Evolutionary conservation across 192 early-diverging fungal species (phyloP), one percentile per base, ranked within the genome.

Genomic region (Phycomyces blakesleeanus): DNA sequence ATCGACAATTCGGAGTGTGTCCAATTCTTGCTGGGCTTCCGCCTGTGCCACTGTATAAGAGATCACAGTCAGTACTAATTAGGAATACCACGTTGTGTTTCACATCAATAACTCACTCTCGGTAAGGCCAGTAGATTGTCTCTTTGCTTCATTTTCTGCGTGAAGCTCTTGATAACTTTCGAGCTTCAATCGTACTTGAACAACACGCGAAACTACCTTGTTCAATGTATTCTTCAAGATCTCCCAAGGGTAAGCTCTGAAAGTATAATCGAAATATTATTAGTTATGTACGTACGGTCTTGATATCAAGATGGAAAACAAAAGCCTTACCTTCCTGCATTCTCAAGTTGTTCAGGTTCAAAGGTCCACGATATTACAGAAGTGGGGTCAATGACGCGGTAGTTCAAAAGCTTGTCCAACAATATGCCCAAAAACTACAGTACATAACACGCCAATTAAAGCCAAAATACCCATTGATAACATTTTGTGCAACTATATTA

Each of bases 331-430:
- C 65, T 65, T 55, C 69, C 40, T 71, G 81, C 55, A 57, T 73
- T 75, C 59, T 68, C 64, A 63, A 68, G 69, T 24, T 78, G 75
- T 24, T 79, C 76, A 6, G 70, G 57, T 52, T 83, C 83, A 73
- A 96, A 87, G 25, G 92, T 74, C 90, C 92, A 91, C 29, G 83
- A 75, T 50, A 97, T 75, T 29, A 97, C 90, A 12, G 87, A 83
- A 50, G 76, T 76, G 15, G 94, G 89, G 58, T 95, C 93, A 40
- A 97, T 81, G 3, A 99, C 87, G 29, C 94, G 87, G 77, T 99
- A 99, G 74, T 96, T 95, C 59, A 96, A 76, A 61, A 99, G 79
- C 73, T 98, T 98, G 75, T 94, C 95, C 61, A 98, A 75, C 22
- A 94, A 79, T 62, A 99, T 96, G 14, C 91, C 91, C 73, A 94